Base-by-base conservation (phyloP, 345 rosid genomes). In the Erucastrum elatum region DNA sequence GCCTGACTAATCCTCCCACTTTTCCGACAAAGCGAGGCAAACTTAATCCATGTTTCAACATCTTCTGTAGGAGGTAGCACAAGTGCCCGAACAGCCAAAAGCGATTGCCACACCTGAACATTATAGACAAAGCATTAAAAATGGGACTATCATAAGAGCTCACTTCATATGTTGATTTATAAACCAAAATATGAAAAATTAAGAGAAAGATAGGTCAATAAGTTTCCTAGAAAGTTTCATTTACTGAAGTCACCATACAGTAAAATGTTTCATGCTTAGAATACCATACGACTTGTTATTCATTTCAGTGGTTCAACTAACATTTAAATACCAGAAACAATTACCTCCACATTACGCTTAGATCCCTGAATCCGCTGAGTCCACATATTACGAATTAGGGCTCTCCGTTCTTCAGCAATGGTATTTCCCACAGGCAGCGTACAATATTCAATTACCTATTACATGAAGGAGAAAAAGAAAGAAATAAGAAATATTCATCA, bases 361-460 rank as follows among this genome's bases (percentile, higher is more conserved):
- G 89, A 85, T 81, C 99, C 99, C 82, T 90, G 93, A 80, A 95
- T 95, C 72, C 99, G 85, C 72, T 95, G 93, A 69, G 97, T 90
- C 99, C 99, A 95, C 99, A 95, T 95, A 83, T 91, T 90, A 72
- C 97, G 94, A 71, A 95, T 88, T 77, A 95, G 90, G 58, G 93
- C 89, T 60, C 90, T 89, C 76, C 98, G 90, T 69, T 88, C 95
- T 76, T 93, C 98, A 59, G 97, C 88, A 63, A 91, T 94, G 39
- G 88, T 70, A 82, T 89, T 89, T 80, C 76, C 94, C 75, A 69
- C 78, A 21, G 98, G 99, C 69, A 95, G 92, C 59, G 97, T 95
- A 79, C 87, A 90, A 78, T 95, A 93, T 77, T 95, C 99, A 75
- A 95, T 93, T 68, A 95, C 98, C 99, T 95, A 77, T 67, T 29